Evolutionary conservation across 75 land plant species (phyloP), one percentile per base, ranked within the genome.

Genomic region (Pseudotsuga menziesii): DNA sequence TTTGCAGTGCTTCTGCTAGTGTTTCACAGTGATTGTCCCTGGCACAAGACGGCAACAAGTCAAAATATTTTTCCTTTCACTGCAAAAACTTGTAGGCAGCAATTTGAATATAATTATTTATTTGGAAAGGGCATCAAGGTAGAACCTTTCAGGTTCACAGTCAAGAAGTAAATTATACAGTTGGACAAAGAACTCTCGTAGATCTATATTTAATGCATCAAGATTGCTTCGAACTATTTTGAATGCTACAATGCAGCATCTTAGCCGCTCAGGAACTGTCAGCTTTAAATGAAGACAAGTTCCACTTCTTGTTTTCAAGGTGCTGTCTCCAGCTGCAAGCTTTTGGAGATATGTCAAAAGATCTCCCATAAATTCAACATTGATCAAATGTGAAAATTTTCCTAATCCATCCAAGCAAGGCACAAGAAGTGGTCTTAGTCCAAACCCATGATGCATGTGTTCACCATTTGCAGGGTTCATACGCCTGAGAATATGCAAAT

Each of bases 141-240:
- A 62, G 77, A 17, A 97, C 99, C 98, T 97, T 80, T 84, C 86
- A 63, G 89, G 90, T 27, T 86, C 76, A 79, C 90, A 89, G 76
- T 93, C 91, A 59, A 93, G 82, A 8, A 97, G 83, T 17, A 97
- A 81, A 83, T 97, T 95, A 87, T 97, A 97, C 2, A 95, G 86
- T 74, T 90, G 90, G 58, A 90, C 92, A 85, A 80, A 95, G 44
- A 97, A 97, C 13, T 95, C 98, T 44, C 91, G 91, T 69, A 97
- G 78, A 82, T 97, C 99, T 72, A 97, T 87, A 77, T 93, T 97
- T 56, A 97, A 80, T 20, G 99, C 99, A 84, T 97, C 96, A 76
- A 97, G 86, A 78, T 95, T 97, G 77, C 66, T 93, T 79, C 83
- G 89, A 90, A 97, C 92, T 54, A 97, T 94, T 77, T 84, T 92